Percentiles rank a stretch among this genome's conserved stretches.
These are phyloP conservation scores for Kuraishia piskuri DNA, from an alignment of 805 yeast genomes.

Conservation along the genomic window DNA sequence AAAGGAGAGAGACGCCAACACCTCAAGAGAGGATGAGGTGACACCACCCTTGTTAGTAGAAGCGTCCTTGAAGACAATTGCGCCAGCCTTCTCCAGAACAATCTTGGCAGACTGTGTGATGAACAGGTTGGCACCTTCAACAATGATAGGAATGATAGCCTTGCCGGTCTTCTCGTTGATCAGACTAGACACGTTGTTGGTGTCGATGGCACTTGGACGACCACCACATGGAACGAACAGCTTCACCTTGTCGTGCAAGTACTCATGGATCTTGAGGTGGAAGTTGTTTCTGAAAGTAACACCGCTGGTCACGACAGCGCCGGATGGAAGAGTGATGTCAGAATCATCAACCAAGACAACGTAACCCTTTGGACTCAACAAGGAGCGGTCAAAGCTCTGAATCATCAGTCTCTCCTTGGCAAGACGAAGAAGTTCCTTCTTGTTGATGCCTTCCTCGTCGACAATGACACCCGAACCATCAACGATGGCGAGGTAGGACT, in stretches of 20 bases:
- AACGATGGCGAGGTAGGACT: conserved; percentile 77
- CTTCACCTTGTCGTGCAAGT: conserved; percentile 52
- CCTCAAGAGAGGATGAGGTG: conserved; percentile 93
- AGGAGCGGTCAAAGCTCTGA: conserved; percentile 53
- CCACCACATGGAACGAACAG: conserved; percentile 98
- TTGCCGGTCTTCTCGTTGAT: conserved; percentile 73
- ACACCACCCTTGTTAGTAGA: conserved; percentile 98
- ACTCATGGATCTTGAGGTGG: conserved; percentile 67
- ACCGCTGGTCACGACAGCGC: conserved; percentile 71
- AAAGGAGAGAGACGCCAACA: conserved; percentile 85
- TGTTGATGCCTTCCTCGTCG: conserved; percentile 86
- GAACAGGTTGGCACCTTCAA: conserved; percentile 96
- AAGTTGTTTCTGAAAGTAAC: conserved; percentile 83
- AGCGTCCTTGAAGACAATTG: conserved; percentile 86
- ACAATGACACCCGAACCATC: conserved; percentile 95
- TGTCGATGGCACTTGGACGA: conserved; percentile 92
- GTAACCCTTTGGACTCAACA: conserved; percentile 70
- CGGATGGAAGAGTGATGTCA: conserved; percentile 72
- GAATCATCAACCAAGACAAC: conserved; percentile 78
- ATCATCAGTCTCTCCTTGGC: conserved; percentile 76
- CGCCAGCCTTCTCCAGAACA: conserved; percentile 78
- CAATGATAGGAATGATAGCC: conserved; percentile 74
- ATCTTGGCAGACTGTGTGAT: conserved; percentile 92
- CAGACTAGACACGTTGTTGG: conserved; percentile 66
- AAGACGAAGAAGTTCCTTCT: conserved; percentile 64